These are phyloP conservation scores for Candolleomyces eurysporus DNA, from an alignment of 768 basidiomycete genomes.

Conservation along the genomic window DNA sequence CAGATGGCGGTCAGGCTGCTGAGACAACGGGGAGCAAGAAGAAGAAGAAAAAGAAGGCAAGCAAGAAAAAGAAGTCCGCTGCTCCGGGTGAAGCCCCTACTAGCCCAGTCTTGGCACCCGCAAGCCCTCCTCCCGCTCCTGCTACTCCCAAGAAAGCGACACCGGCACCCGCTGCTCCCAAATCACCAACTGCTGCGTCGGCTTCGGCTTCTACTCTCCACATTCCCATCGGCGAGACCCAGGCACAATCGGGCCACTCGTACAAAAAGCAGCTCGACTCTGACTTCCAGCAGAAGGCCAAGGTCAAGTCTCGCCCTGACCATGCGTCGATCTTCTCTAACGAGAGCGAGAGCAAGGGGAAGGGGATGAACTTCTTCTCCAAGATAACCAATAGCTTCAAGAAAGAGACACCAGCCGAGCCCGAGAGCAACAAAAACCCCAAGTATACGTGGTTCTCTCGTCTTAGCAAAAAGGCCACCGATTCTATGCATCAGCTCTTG, in stretches of 20 bases:
- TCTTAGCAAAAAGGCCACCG: constrained; percentile 56
- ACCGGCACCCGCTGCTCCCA: constrained; percentile 7
- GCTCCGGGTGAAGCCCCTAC: constrained; percentile 20
- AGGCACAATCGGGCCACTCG: constrained; percentile 68
- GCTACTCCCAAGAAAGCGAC: constrained; percentile 16
- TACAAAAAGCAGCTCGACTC: constrained; percentile 57
- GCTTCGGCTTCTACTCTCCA: constrained; percentile 30
- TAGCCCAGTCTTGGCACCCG: constrained; percentile 11
- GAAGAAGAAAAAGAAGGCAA: constrained; percentile 76
- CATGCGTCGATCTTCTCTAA: constrained; percentile 50
- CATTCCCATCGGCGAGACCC: constrained; percentile 38
- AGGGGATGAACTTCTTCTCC: constrained; percentile 43
- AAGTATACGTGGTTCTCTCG: constrained; percentile 56
- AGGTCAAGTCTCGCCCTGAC: constrained; percentile 69
- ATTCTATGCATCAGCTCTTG: constrained; percentile 64
- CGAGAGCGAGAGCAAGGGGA: constrained; percentile 37
- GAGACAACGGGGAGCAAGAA: constrained; percentile 39
- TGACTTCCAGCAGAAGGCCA: constrained; percentile 49
- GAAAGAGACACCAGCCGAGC: constrained; percentile 35
- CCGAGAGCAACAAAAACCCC: constrained; percentile 31
- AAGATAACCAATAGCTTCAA: constrained; percentile 33
- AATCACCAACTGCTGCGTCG: constrained; percentile 9
- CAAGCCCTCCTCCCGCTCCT: constrained; percentile 13
- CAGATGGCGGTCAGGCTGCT: constrained; percentile 29
- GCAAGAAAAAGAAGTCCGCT: constrained; percentile 62